Percentiles rank a stretch among this genome's conserved stretches.
Conservation (phyloP, 169 alveolate genomes). For the Plasmodium vivax region DNA sequence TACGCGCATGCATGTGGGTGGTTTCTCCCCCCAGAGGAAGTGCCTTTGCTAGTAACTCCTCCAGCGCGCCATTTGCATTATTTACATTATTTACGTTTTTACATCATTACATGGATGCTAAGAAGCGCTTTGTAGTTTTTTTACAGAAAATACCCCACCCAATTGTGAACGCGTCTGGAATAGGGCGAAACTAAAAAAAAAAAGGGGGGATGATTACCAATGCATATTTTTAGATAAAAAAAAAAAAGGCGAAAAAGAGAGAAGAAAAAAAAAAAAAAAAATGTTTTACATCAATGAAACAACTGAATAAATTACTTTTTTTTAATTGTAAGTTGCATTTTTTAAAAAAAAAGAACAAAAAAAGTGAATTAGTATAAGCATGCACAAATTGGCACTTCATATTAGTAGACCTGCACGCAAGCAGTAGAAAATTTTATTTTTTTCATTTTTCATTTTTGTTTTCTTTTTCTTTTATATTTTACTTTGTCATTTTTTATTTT, state of each 20-base stretch:
- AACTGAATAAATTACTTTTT: not conserved
- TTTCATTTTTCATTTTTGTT: not conserved
- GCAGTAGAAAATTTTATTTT: not conserved
- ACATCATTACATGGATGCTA: slow-evolving; percentile 8
- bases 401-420: not conserved
- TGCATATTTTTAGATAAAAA: not conserved
- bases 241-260: not conserved
- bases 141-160: not conserved
- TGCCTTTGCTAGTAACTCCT: not conserved
- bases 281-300: not conserved
- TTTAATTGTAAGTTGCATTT: not conserved
- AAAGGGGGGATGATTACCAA: not conserved
- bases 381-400: not conserved
- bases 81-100: not conserved
- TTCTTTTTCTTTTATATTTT: not conserved
- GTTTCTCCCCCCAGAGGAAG: not conserved
- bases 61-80: not conserved
- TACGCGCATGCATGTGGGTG: not conserved
- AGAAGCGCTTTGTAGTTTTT: not conserved
- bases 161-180: not conserved
- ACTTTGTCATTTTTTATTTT: not conserved
- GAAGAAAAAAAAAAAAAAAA: not conserved
- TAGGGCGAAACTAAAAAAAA: not conserved
- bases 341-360: not conserved
- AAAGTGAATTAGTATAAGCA: not conserved